phyloP scores from a whole-genome alignment of 345 rosid genomes.

The Euphorbia pulcherrima region DNA sequence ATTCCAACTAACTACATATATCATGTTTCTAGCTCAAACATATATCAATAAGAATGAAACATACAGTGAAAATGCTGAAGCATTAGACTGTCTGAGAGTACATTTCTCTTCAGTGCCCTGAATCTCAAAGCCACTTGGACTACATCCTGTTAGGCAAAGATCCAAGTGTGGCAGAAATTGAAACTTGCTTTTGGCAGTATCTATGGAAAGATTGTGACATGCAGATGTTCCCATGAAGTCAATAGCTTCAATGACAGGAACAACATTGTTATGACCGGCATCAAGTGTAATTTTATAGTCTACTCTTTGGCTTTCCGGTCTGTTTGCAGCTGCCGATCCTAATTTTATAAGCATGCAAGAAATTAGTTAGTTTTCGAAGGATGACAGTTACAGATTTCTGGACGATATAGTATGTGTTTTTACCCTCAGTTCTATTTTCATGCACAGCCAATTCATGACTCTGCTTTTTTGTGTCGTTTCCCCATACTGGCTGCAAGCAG shows the following conservation, averaged over 20 bases:
- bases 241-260: conserved; percentile 38
- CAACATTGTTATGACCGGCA: conserved; percentile 21
- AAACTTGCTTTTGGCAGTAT: conserved; percentile 29
- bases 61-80: conserved; percentile 83
- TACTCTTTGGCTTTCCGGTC: conserved; percentile 24
- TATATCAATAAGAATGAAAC: conserved; percentile 16
- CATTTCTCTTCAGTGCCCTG: conserved; percentile 45
- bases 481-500: conserved; percentile 22
- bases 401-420: conserved; percentile 5
- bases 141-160: conserved; percentile 69
- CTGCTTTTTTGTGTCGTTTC: conserved; percentile 21
- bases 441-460: conserved; percentile 25
- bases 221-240: conserved; percentile 71
- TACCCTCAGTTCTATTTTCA: conserved; percentile 41
- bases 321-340: conserved; percentile 29
- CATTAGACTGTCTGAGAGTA: conserved; percentile 61
- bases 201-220: conserved; percentile 27
- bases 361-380: conserved; percentile 9
- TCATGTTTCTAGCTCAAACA: not conserved
- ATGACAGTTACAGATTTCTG: conserved; percentile 1
- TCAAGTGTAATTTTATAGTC: conserved; percentile 22
- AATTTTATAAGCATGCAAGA: conserved; percentile 4
- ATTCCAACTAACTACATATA: not conserved
- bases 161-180: conserved; percentile 54
- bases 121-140: conserved; percentile 35